Evolutionary conservation across 2,329 filamentous ascomycete genomes (phyloP), one percentile per base, ranked within the genome.

Genomic region (Thermoascus crustaceus): DNA sequence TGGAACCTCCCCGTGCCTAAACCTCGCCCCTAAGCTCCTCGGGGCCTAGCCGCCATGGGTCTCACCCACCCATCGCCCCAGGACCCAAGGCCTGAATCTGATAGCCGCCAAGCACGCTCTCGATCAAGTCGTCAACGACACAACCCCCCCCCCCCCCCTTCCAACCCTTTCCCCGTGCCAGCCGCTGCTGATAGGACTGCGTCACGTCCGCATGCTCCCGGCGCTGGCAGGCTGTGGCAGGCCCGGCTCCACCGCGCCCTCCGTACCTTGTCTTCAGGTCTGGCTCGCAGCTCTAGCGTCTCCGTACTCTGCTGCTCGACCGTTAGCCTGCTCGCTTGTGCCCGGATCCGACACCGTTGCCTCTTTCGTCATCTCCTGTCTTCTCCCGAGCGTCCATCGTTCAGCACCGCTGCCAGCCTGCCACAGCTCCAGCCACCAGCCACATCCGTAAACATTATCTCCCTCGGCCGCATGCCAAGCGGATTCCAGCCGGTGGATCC

Each of bases 401-500:
- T 27, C 24, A 10, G 10, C 14, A 6, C 24, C 10, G 10, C n/a
- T 27, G 5, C 24, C 5, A 6, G 5, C 14, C 20, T 22, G 31
- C 31, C 20, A 39, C 19, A 10, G 39, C 35, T 40, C 35, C 32
- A 44, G 22, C 30, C 38, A 25, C 26, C 36, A 38, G 39, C 43
- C 38, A 43, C 44, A 42, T 26, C 4, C 22, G 3, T 9, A 24
- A 9, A 10, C 24, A 11, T 26, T 26, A 11, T 9, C 6, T 3
- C 7, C 24, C 14, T 16, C n/a, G 9, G 25, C 9, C 17, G 25
- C 16, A 45, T 44, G 41, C 41, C 43, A 42, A 44, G 47, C 43
- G 41, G 42, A 45, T 43, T 46, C 45, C 42, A 35, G 30, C 10
- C 31, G 38, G 47, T 49, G 47, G 47, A 37, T 37, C 47, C 22